These are phyloP conservation scores for Penicillium chermesinum DNA, from an alignment of 495 filamentous ascomycete genomes.

Conservation along the genomic window DNA sequence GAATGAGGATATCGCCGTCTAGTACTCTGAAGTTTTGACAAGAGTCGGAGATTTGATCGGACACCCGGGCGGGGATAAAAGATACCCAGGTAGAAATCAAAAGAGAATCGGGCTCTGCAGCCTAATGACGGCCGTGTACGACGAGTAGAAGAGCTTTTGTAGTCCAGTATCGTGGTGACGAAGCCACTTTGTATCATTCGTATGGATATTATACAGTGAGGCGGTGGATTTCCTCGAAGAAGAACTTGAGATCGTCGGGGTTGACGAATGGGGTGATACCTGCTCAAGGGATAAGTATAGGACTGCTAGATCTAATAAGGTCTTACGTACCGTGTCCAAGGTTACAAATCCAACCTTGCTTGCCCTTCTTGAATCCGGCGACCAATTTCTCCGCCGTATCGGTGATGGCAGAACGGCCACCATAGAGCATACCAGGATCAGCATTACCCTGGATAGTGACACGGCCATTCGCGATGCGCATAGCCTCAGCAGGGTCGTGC, in stretches of 20 bases:
- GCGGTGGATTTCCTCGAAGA: conserved; percentile 87
- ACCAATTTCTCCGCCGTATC: conserved; percentile 77
- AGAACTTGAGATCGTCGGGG: conserved; percentile 87
- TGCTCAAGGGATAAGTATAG: conserved; percentile 28
- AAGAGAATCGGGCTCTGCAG: no score
- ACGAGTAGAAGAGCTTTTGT: conserved; percentile 12
- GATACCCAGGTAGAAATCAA: no score
- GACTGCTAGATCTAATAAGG: not conserved
- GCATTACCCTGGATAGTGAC: conserved; percentile 90
- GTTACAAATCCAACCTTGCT: conserved; percentile 82
- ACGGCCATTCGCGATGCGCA: conserved; percentile 66
- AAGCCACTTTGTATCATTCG: conserved; percentile 5
- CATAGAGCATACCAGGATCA: conserved; percentile 90
- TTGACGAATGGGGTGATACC: conserved; percentile 91
- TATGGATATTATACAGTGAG: conserved; percentile 21
- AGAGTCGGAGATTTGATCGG: no score
- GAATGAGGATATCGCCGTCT: conserved; percentile 72
- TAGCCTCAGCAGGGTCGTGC: conserved; percentile 80
- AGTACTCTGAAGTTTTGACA: conserved; percentile 44
- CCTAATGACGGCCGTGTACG: no score
- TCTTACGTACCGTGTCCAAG: conserved; percentile 72
- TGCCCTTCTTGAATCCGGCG: conserved; percentile 78
- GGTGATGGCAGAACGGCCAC: conserved; percentile 72
- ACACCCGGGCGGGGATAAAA: no score
- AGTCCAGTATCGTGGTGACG: conserved; percentile 8